These are phyloP conservation scores for Neofusicoccum cordaticola DNA, from an alignment of 2,329 filamentous ascomycete species.

Conservation along the genomic window DNA sequence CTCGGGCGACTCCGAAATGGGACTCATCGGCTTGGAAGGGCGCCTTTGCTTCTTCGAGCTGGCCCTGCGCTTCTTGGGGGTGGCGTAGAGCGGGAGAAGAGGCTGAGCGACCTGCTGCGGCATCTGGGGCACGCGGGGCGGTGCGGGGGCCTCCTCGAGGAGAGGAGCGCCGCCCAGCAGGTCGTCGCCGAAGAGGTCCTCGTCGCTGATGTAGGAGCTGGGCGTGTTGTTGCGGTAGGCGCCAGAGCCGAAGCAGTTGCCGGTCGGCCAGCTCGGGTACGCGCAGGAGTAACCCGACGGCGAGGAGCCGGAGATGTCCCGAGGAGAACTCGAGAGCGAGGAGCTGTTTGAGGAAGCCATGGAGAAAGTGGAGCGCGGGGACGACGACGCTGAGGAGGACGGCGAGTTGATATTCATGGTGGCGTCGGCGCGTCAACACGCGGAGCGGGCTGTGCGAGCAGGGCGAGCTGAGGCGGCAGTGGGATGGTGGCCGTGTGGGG, in stretches of 20 bases:
- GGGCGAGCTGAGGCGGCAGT: background rate
- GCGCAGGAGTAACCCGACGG: conserved; percentile 36
- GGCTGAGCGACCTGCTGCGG: conserved; percentile 30
- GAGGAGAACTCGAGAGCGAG: conserved; percentile 31
- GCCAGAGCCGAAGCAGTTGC: conserved; percentile 30
- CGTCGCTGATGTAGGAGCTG: conserved; percentile 42
- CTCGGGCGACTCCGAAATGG: conserved; percentile 41
- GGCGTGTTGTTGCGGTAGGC: conserved; percentile 32
- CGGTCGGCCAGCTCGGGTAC: conserved; percentile 41
- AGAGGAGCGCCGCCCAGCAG: conserved; percentile 32
- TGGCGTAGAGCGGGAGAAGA: conserved; percentile 38
- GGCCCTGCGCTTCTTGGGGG: conserved; percentile 38
- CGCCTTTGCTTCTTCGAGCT: conserved; percentile 40
- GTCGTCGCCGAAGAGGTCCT: conserved; percentile 40
- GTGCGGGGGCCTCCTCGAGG: conserved; percentile 40
- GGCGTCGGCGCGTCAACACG: conserved; percentile 2
- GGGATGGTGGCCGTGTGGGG: background rate
- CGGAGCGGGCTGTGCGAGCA: background rate
- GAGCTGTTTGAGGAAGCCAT: conserved; percentile 31
- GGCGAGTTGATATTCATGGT: conserved; percentile 12
- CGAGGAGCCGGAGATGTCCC: conserved; percentile 17
- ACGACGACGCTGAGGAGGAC: conserved; percentile 29
- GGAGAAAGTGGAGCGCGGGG: conserved; percentile 34
- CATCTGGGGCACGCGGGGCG: conserved; percentile 32
- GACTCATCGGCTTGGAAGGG: conserved; percentile 41